Conservation (phyloP, 2,329 filamentous ascomycete genomes). For the Phyllosticta citriasiana region DNA sequence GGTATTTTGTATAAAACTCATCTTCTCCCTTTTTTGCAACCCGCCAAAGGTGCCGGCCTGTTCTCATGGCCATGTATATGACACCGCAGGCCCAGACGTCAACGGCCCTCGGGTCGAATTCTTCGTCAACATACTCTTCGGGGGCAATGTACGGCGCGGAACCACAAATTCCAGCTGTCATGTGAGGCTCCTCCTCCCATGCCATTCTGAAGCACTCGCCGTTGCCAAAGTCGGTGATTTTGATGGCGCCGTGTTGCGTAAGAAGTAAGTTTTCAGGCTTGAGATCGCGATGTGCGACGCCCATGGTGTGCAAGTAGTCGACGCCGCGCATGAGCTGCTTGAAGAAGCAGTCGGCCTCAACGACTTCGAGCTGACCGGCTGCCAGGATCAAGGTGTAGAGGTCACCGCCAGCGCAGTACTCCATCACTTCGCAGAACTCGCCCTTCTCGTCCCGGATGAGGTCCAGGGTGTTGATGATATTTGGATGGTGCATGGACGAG, state of each 20-base stretch:
- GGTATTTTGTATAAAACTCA: slow-evolving; percentile 90
- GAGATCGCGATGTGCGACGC: slow-evolving; percentile 89
- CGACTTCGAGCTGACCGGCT: slow-evolving; percentile 80
- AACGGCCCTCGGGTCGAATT: slow-evolving; percentile 95
- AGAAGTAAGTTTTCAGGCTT: slow-evolving; percentile 95
- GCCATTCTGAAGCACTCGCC: slow-evolving; percentile 99
- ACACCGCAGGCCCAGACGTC: slow-evolving; percentile 98
- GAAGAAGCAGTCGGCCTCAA: slow-evolving; percentile 95
- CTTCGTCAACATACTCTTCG: slow-evolving; percentile 88
- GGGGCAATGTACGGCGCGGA: slow-evolving; percentile 96
- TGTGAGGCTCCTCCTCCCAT: slow-evolving; percentile 96
- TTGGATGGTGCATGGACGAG: slow-evolving; percentile 89
- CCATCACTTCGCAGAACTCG: slow-evolving; percentile 98
- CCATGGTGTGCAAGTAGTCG: slow-evolving; percentile 99
- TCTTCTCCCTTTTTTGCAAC: slow-evolving; percentile 96
- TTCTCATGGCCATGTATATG: slow-evolving; percentile 99
- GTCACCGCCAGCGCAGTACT: slow-evolving; percentile 94
- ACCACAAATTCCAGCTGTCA: slow-evolving; percentile 94
- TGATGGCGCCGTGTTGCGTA: slow-evolving; percentile 83
- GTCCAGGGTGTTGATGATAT: slow-evolving; percentile 95
- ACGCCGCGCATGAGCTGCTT: slow-evolving; percentile 99
- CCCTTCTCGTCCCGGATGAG: slow-evolving; percentile 92
- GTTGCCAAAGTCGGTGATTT: slow-evolving; percentile 98
- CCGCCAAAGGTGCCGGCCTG: slow-evolving; percentile 89
- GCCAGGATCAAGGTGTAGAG: slow-evolving; percentile 88